Evolutionary conservation across 192 early-diverging fungal species (phyloP).

Genomic region (Coemansia sp.): DNA sequence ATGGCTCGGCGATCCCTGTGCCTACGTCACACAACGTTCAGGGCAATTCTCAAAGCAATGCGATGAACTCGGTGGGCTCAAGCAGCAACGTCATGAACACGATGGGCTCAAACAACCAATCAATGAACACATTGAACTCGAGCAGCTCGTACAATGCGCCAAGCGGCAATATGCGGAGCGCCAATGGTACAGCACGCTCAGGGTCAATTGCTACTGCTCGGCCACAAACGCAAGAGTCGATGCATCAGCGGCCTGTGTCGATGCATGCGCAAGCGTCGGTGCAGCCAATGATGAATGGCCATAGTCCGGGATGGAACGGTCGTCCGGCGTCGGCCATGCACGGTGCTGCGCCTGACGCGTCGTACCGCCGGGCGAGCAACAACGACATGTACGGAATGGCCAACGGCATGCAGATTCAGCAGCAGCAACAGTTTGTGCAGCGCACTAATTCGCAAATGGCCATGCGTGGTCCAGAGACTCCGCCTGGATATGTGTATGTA

Average conservation of each 20-base stretch:
- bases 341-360: slow-evolving; percentile 14
- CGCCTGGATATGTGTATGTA: slow-evolving; percentile 7
- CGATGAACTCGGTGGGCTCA: not conserved
- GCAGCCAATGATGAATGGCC: slow-evolving; percentile 13
- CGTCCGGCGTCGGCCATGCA: slow-evolving; percentile 48
- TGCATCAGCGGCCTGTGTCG: slow-evolving; percentile 12
- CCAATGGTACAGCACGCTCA: slow-evolving; percentile 27
- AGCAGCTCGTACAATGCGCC: not conserved
- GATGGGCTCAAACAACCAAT: not conserved
- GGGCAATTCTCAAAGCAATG: not conserved
- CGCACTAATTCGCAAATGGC: slow-evolving; percentile 24
- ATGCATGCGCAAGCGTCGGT: slow-evolving; percentile 3
- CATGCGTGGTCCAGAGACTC: slow-evolving; percentile 8
- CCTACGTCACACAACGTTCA: not conserved
- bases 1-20: not conserved
- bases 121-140: not conserved
- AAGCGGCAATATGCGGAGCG: slow-evolving; percentile 18
- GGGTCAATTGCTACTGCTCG: slow-evolving; percentile 21
- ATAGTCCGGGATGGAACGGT: slow-evolving; percentile 18
- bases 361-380: slow-evolving; percentile 44
- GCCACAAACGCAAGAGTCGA: slow-evolving; percentile 29
- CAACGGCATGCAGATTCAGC: not conserved
- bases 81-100: not conserved
- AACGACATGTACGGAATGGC: slow-evolving; percentile 44
- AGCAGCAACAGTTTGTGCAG: slow-evolving; percentile 18